Percentiles rank a stretch among this genome's conserved stretches.
Evolutionary conservation across 768 basidiomycete species (phyloP).

Genomic region (Lactifluus hygrophoroides): DNA sequence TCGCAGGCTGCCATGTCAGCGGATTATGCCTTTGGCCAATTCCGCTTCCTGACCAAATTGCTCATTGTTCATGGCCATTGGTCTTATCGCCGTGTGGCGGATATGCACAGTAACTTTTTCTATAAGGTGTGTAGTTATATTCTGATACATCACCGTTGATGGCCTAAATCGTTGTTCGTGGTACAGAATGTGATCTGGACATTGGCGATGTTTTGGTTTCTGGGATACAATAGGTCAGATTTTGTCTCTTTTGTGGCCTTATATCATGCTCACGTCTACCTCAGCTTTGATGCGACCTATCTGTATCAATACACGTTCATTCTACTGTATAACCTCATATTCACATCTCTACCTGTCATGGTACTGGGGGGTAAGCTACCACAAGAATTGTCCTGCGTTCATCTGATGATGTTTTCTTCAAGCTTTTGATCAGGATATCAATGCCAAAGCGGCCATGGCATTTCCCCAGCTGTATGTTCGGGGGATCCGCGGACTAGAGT

Average conservation of each 20-base stretch:
- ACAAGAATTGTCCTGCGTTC: background rate
- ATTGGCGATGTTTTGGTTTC: slow-evolving; percentile 88
- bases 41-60: slow-evolving; percentile 86
- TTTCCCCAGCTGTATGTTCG: slow-evolving; percentile 95
- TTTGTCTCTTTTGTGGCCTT: slow-evolving; percentile 12
- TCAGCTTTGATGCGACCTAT: slow-evolving; percentile 89
- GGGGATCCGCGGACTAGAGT: slow-evolving; percentile 89
- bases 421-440: slow-evolving; percentile 96
- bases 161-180: background rate
- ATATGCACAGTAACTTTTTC: slow-evolving; percentile 98
- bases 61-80: slow-evolving; percentile 92
- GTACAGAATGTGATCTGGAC: slow-evolving; percentile 86
- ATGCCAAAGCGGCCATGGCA: slow-evolving; percentile 79
- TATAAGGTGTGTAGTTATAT: slow-evolving; percentile 64
- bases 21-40: slow-evolving; percentile 97
- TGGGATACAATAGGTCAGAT: slow-evolving; percentile 74
- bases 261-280: slow-evolving; percentile 19
- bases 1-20: slow-evolving; percentile 99
- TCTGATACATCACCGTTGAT: background rate
- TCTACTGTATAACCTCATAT: slow-evolving; percentile 82
- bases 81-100: slow-evolving; percentile 93
- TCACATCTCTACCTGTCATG: slow-evolving; percentile 90
- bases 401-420: slow-evolving; percentile 10
- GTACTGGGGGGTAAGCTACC: slow-evolving; percentile 66
- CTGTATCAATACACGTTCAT: slow-evolving; percentile 94